Percentiles rank a stretch among this genome's conserved stretches.
Evolutionary conservation across 306 rosid genomes (phyloP).

Genomic region (Prosopis cineraria): DNA sequence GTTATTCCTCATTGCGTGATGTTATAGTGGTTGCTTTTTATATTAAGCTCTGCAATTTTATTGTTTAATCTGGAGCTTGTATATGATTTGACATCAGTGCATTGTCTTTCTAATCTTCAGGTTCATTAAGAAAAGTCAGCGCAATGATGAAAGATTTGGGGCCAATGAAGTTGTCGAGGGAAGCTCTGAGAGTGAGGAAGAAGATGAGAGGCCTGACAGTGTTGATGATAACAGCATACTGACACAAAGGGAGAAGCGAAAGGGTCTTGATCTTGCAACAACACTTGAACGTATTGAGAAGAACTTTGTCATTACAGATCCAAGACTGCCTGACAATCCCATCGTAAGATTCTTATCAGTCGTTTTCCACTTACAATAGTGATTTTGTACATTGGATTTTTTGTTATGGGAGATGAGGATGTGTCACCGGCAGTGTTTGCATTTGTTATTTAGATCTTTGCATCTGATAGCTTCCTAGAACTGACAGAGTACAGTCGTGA

Average conservation of each 20-base stretch:
- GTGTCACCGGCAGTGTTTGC: slow-evolving; percentile 22
- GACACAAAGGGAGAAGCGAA: slow-evolving; percentile 80
- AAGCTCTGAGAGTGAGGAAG: slow-evolving; percentile 54
- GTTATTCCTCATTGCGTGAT: slow-evolving; percentile 3
- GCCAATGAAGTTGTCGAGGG: slow-evolving; percentile 37
- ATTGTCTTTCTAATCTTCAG: slow-evolving; percentile 42
- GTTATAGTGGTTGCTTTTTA: background rate
- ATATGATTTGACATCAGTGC: background rate
- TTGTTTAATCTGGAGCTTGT: slow-evolving; percentile 5
- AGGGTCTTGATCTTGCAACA: slow-evolving; percentile 97
- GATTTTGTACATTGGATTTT: slow-evolving; percentile 17
- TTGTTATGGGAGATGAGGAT: slow-evolving; percentile 6
- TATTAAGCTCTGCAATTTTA: background rate
- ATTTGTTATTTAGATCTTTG: slow-evolving; percentile 74
- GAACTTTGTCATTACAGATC: slow-evolving; percentile 98
- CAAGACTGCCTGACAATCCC: slow-evolving; percentile 97
- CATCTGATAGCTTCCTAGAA: slow-evolving; percentile 97
- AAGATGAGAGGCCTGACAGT: slow-evolving; percentile 60
- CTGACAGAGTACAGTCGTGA: slow-evolving; percentile 95
- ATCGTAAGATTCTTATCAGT: slow-evolving; percentile 58
- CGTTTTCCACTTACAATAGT: background rate
- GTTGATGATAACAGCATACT: slow-evolving; percentile 61
- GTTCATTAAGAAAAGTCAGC: slow-evolving; percentile 58
- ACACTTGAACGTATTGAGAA: slow-evolving; percentile 98
- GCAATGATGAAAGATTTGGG: slow-evolving; percentile 47